Evolutionary conservation across 1,139 yeast genomes (phyloP).

Genomic region (Saccharomyces hybrid): DNA sequence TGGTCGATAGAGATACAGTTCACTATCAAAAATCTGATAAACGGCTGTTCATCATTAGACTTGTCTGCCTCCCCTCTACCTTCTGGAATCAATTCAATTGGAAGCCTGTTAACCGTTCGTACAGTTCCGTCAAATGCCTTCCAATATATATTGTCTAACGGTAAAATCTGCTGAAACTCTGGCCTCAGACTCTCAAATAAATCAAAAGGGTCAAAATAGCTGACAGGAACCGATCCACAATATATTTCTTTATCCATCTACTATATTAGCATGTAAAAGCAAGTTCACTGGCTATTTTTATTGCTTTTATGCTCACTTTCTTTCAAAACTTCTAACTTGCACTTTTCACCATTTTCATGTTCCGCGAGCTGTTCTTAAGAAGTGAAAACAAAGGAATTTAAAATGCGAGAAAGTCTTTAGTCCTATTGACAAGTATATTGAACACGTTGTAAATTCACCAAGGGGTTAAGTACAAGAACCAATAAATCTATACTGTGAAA

Average conservation of each 20-base stretch:
- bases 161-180: constrained; percentile 48
- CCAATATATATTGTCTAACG: constrained; percentile 77
- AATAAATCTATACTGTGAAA: not conserved
- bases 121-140: constrained; percentile 46
- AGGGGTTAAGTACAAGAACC: constrained; percentile 7
- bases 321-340: not conserved
- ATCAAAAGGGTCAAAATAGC: constrained; percentile 82
- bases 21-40: constrained; percentile 62
- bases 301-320: not conserved
- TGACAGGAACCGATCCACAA: constrained; percentile 36
- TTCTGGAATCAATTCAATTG: constrained; percentile 56
- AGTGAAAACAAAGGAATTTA: not conserved
- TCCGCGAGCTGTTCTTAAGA: not conserved
- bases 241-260: not conserved
- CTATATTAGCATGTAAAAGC: not conserved
- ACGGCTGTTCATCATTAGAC: constrained; percentile 35
- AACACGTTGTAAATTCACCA: constrained; percentile 34
- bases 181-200: constrained; percentile 48
- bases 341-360: not conserved
- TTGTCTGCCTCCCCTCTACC: constrained; percentile 15
- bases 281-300: not conserved
- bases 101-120: constrained; percentile 59
- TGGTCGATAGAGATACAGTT: constrained; percentile 59
- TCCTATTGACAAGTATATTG: constrained; percentile 44
- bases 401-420: constrained; percentile 20